Evolutionary conservation across 2,329 filamentous ascomycete genomes (phyloP).

Genomic region (Aaosphaeria arxii): DNA sequence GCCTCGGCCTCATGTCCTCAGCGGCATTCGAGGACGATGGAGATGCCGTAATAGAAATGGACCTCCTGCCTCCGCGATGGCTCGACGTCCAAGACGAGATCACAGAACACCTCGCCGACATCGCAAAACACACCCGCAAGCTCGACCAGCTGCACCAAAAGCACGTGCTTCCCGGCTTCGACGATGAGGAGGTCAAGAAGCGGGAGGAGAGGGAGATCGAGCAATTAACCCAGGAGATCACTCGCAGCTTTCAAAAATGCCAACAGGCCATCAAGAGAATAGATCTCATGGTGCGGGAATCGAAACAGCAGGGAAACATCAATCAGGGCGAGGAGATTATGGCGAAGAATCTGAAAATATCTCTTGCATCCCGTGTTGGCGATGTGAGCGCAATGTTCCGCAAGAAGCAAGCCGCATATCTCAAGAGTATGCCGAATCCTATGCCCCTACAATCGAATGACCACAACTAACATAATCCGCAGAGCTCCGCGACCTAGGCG

Average conservation of each 20-base stretch:
- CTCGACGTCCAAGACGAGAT: constrained; percentile 94
- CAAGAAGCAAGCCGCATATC: constrained; percentile 95
- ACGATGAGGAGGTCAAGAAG: constrained; percentile 86
- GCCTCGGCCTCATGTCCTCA: constrained; percentile 79
- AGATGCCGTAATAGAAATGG: constrained; percentile 97
- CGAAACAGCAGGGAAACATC: constrained; percentile 68
- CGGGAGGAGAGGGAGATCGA: constrained; percentile 90
- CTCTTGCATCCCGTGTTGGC: constrained; percentile 81
- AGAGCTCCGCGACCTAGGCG: constrained; percentile 47
- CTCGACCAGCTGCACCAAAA: constrained; percentile 95
- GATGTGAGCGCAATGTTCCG: constrained; percentile 88
- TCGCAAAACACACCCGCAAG: constrained; percentile 77
- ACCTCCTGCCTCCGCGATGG: constrained; percentile 91
- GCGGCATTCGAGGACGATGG: constrained; percentile 79
- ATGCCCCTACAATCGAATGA: too few species aligned
- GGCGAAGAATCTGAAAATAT: constrained; percentile 94
- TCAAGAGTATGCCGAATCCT: constrained; percentile 68
- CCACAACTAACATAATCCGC: constrained; percentile 9
- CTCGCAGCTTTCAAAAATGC: constrained; percentile 82
- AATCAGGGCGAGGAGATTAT: constrained; percentile 87
- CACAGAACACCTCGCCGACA: constrained; percentile 73
- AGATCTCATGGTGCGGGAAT: constrained; percentile 81
- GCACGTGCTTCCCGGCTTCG: constrained; percentile 92
- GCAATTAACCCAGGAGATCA: constrained; percentile 84
- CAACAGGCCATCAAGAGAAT: constrained; percentile 85